Evolutionary conservation across 1,284 basidiomycete species (phyloP), one percentile per base, ranked within the genome.

Genomic region (Fomes fomentarius): DNA sequence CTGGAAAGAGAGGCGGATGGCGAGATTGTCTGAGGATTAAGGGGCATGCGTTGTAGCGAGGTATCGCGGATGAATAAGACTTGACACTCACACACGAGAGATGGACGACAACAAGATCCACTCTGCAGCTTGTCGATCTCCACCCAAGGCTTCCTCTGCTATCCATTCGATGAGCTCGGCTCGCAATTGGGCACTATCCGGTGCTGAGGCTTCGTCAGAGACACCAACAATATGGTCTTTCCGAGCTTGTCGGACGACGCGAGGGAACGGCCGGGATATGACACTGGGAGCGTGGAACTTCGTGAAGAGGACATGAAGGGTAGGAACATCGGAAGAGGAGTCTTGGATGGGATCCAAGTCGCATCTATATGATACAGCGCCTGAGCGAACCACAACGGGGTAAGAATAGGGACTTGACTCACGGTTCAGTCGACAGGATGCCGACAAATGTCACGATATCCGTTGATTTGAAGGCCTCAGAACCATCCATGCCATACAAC

Each of bases 101-200:
- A 89, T 75, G 22, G 80, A 69, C 21, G 79, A 75, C 14, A 94
- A 74, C 7, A 95, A 71, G 2, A 91, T 72, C 84, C 88, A 93
- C 70, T 94, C 89, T 10, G 93, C 92, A 0, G 87, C 87, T 30
- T 83, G 74, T 25, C 58, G 65, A 66, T 94, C 92, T 0, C 87
- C 87, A 1, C 77, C 85, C 1, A 93, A 73, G 6, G 78, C 82
- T 58, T 88, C 82, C 19, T 79, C 69, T 0, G 90, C 85, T 45
- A 94, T 80, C 87, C 91, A 93, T 0, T 71, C 58, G 33, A 93
- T 75, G 15, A 94, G 71, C 45, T 85, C 77, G 4, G 76, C 61
- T 39, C 86, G 76, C 6, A 80, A 44, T 22, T 50, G 47, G 15
- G 51, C 42, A 22, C 43, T 54, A 14, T 56, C 56, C 14, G 26